phyloP scores from a whole-genome alignment of 164 flowering plant genomes.

The Umbilicus rupestris region DNA sequence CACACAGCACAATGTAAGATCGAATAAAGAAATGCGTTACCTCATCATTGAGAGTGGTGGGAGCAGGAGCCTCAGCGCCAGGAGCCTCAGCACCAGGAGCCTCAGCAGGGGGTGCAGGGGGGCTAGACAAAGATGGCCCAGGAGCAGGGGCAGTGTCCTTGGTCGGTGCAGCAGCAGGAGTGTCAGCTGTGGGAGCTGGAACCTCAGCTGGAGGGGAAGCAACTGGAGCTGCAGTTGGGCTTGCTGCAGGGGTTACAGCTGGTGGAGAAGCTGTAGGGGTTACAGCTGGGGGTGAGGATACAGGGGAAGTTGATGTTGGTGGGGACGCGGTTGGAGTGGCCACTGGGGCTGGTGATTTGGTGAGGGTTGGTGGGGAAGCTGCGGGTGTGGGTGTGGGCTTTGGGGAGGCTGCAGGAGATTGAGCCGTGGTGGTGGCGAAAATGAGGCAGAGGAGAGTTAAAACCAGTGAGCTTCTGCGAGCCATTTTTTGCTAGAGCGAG shows the following conservation, averaged over 20 bases:
- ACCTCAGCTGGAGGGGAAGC: too few relatives aligned
- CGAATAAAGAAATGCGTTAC: too few relatives aligned
- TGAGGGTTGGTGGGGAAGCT: neutral
- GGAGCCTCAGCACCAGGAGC: neutral
- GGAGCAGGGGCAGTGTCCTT: neutral
- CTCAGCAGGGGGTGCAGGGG: neutral
- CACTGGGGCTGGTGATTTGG: neutral
- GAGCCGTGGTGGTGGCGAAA: slow-evolving; percentile 1
- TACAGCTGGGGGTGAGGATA: neutral
- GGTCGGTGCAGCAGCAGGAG: neutral
- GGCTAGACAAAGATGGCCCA: neutral
- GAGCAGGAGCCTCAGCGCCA: neutral
- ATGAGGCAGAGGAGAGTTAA: neutral
- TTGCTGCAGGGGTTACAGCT: neutral
- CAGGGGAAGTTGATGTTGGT: neutral
- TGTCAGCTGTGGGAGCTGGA: neutral
- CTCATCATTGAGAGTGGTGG: neutral
- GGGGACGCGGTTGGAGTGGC: neutral
- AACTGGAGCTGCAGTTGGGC: too few relatives aligned
- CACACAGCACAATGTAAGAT: too few relatives aligned
- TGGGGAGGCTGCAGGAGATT: slow-evolving; percentile 2
- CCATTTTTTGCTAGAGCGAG: neutral
- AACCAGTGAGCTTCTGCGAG: neutral
- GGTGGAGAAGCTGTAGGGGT: neutral
- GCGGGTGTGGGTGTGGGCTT: neutral